phyloP scores from a whole-genome alignment of 305 asterid species.

The Fraxinus ornus region DNA sequence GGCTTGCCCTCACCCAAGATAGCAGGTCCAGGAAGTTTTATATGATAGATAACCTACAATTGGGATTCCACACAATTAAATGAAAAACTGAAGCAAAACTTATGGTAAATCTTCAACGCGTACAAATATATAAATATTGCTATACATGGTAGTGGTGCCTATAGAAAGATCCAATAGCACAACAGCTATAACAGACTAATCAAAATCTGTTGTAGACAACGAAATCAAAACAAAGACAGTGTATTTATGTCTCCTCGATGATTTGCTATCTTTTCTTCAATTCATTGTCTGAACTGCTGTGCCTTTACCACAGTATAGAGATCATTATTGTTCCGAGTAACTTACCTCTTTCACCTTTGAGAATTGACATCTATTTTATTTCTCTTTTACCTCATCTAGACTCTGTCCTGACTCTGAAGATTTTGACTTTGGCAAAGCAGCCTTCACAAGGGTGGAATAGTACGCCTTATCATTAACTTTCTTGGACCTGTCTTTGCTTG shows the following conservation, averaged over 20 bases:
- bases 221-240: slow-evolving; percentile 4
- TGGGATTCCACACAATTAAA: slow-evolving; percentile 15
- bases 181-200: slow-evolving; percentile 1
- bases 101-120: slow-evolving; percentile 1
- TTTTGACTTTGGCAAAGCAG: slow-evolving; percentile 85
- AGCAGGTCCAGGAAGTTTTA: slow-evolving; percentile 96
- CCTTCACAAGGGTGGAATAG: slow-evolving; percentile 93
- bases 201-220: slow-evolving; percentile 7
- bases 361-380: slow-evolving; percentile 15
- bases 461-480: slow-evolving; percentile 84
- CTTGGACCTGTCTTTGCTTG: slow-evolving; percentile 74
- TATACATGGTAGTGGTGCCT: not conserved
- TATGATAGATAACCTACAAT: slow-evolving; percentile 77
- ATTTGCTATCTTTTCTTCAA: not conserved
- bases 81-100: slow-evolving; percentile 8
- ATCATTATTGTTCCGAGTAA: not conserved
- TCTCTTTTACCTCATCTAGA: slow-evolving; percentile 79
- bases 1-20: slow-evolving; percentile 99
- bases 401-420: slow-evolving; percentile 88
- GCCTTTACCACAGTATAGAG: not conserved
- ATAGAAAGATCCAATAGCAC: slow-evolving; percentile 9
- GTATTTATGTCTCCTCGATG: not conserved
- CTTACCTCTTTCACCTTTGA: slow-evolving; percentile 19
- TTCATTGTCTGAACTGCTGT: not conserved
- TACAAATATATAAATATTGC: not conserved